Evolutionary conservation across 2,329 filamentous ascomycete genomes (phyloP).

Genomic region (Fusarium longipes): DNA sequence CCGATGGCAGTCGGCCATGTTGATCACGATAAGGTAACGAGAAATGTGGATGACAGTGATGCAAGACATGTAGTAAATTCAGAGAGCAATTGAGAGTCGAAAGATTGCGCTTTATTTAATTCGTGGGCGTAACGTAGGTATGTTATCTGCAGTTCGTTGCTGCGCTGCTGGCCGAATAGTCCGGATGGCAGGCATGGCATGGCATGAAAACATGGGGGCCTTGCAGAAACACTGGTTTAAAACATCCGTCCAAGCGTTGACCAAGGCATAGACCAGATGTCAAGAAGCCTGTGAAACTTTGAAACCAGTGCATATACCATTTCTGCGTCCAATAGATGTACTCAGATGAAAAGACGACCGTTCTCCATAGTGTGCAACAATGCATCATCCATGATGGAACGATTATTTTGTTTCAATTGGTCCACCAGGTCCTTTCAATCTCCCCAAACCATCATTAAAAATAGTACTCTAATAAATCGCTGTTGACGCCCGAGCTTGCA

Average conservation of each 20-base stretch:
- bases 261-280: slow-evolving; percentile 14
- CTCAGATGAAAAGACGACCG: slow-evolving; percentile 4
- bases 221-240: slow-evolving; percentile 36
- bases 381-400: slow-evolving; percentile 35
- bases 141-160: slow-evolving; percentile 6
- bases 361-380: slow-evolving; percentile 20
- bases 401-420: slow-evolving; percentile 9
- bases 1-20: slow-evolving; percentile 34
- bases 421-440: neutral
- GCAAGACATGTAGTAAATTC: slow-evolving; percentile 12
- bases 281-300: slow-evolving; percentile 20
- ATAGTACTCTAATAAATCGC: neutral
- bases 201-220: slow-evolving; percentile 29
- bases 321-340: slow-evolving; percentile 9
- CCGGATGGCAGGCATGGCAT: slow-evolving; percentile 14
- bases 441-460: neutral
- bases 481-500: neutral
- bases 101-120: slow-evolving; percentile 20
- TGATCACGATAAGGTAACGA: slow-evolving; percentile 9
- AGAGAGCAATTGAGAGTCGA: slow-evolving; percentile 11
- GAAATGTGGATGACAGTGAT: slow-evolving; percentile 4
- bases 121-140: slow-evolving; percentile 9
- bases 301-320: slow-evolving; percentile 12
- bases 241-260: slow-evolving; percentile 24
- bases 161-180: slow-evolving; percentile 26